These are phyloP conservation scores for Amanita phalloides DNA, from an alignment of 768 basidiomycete species.

Conservation along the genomic window DNA sequence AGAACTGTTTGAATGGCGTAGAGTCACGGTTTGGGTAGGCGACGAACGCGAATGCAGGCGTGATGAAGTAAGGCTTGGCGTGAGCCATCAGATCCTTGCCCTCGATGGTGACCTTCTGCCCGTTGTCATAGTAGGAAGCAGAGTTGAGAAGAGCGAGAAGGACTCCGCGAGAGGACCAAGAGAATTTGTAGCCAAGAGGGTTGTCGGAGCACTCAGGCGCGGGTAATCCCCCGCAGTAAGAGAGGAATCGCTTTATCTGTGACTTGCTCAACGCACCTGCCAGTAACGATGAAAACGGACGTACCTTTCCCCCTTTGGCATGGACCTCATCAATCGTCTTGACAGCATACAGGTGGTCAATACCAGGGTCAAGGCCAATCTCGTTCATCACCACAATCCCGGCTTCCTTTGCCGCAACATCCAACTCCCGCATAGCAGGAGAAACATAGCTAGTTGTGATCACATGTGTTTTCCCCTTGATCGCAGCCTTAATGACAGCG, in stretches of 20 bases:
- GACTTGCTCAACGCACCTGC: background rate
- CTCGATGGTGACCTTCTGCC: conserved; percentile 52
- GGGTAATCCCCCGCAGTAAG: conserved; percentile 94
- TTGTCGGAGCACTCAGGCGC: conserved; percentile 87
- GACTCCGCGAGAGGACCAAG: conserved; percentile 95
- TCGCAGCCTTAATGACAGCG: conserved; percentile 83
- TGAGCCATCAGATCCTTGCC: conserved; percentile 83
- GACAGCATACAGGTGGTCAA: conserved; percentile 88
- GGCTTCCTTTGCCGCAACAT: conserved; percentile 70
- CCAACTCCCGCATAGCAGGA: conserved; percentile 81
- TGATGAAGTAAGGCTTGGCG: conserved; percentile 91
- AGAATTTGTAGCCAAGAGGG: conserved; percentile 98
- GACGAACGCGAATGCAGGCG: conserved; percentile 92
- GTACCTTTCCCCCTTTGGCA: conserved; percentile 85
- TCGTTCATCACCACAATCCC: conserved; percentile 96
- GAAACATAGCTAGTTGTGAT: conserved; percentile 96
- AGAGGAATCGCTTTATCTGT: conserved; percentile 83
- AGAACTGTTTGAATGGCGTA: conserved; percentile 81
- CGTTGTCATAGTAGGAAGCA: conserved; percentile 67
- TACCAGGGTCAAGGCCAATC: conserved; percentile 94
- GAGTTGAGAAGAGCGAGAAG: conserved; percentile 90
- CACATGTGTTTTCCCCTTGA: conserved; percentile 82
- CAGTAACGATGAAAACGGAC: conserved; percentile 5
- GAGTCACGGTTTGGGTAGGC: conserved; percentile 97
- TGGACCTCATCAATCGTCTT: conserved; percentile 94